Evolutionary conservation across 164 flowering plant genomes (phyloP), one percentile per base, ranked within the genome.

Genomic region (Piper betle): DNA sequence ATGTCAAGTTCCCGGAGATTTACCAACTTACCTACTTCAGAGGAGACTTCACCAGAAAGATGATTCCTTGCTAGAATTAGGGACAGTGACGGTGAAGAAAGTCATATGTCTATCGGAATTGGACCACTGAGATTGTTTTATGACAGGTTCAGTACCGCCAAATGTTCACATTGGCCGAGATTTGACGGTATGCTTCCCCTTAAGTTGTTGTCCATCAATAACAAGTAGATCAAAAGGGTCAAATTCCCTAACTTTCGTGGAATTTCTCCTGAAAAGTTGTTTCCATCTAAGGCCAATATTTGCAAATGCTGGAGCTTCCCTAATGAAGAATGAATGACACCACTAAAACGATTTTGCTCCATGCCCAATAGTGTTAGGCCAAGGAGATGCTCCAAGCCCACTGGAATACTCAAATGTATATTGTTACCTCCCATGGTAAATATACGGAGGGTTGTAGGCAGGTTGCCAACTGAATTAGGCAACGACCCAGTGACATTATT

Each of bases 21-120:
- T 16, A 60, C 60, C 9, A 85, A 78, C 52, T 15, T 41, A 3
- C 84, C 84, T 3, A 80, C 56, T 69, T 72, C 16, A 69, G 52
- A 17, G 12, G 43, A 41, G 43, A 41, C 43, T 41, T 41, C 9
- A 9, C 43, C 43, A 41, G 6, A 4, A 41, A 41, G 43, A 41
- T 41, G 43, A 57, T 64, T 64, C 5, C n/a, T 19, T 20, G 50
- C 33, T 1, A 65, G 6, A 37, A 46, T 10, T 0, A 65, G 58
- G 6, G 5, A 0, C 12, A 19, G 19, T 15, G 39, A 25, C 63
- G 55, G 40, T 12, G 52, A 16, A 11, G 52, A 42, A 41, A 55
- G 17, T 37, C 15, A 39, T 40, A 63, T 3, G 33, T 19, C 18
- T 33, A 9, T 12, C 12, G 66, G 60, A 8, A 63, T 39, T 52